Percentiles rank a stretch among this genome's conserved stretches.
Evolutionary conservation across 2,329 filamentous ascomycete genomes (phyloP).

Genomic region (Phymatotrichopsis omnivora): DNA sequence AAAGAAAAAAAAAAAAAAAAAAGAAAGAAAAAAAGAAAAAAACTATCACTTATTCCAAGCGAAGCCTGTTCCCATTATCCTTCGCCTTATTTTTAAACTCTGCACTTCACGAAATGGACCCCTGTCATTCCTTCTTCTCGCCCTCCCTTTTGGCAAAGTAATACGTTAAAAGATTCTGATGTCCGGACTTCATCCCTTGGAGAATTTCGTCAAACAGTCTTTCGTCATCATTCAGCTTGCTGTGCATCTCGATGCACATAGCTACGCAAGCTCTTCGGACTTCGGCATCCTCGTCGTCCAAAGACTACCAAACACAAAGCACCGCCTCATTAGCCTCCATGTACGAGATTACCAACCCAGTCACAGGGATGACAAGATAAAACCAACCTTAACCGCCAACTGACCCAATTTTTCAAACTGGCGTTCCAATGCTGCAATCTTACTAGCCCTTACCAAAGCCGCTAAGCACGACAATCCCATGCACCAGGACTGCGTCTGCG

Average conservation of each 20-base stretch:
- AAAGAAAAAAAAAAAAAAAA: neutral
- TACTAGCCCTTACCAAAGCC: slow-evolving; percentile 25
- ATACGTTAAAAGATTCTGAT: slow-evolving; percentile 31
- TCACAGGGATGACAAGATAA: neutral
- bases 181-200: slow-evolving; percentile 27
- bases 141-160: slow-evolving; percentile 31
- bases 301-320: slow-evolving; percentile 24
- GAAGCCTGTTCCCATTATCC: too few relatives aligned
- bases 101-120: slow-evolving; percentile 3
- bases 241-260: slow-evolving; percentile 30
- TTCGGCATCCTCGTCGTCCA: slow-evolving; percentile 32
- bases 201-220: slow-evolving; percentile 31
- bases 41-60: too few relatives aligned
- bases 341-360: neutral
- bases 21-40: too few relatives aligned
- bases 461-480: slow-evolving; percentile 28
- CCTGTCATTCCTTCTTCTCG: slow-evolving; percentile 22
- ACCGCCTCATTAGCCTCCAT: too few relatives aligned
- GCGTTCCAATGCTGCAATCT: slow-evolving; percentile 21
- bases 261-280: slow-evolving; percentile 28
- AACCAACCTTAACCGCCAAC: slow-evolving; percentile 28
- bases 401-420: slow-evolving; percentile 26
- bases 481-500: slow-evolving; percentile 26
- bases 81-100: too few relatives aligned
- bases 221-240: slow-evolving; percentile 29